Conservation (phyloP, 2,329 filamentous ascomycete genomes). For the Gliomastix tumulicola region DNA sequence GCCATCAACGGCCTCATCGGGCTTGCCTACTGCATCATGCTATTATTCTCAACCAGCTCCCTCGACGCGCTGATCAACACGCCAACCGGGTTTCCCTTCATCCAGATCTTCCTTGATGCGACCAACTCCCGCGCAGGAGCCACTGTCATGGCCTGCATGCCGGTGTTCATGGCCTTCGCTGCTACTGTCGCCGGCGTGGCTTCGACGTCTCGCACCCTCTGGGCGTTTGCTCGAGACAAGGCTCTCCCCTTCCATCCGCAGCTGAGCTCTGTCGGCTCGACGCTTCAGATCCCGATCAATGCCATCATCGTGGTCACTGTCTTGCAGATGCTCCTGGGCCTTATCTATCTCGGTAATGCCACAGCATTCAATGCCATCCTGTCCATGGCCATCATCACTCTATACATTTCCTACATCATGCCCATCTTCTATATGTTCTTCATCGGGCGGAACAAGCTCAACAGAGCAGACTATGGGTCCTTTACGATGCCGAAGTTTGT, state of each 20-base stretch:
- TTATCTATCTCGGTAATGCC: conserved; percentile 32
- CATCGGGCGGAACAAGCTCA: no score
- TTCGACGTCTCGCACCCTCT: conserved; percentile 49
- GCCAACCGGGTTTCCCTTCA: conserved; percentile 48
- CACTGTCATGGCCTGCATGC: conserved; percentile 39
- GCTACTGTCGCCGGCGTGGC: conserved; percentile 47
- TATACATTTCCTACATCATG: no score
- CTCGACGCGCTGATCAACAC: conserved; percentile 30
- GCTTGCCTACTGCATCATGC: conserved; percentile 16
- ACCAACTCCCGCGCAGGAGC: conserved; percentile 39
- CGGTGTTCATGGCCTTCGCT: conserved; percentile 39
- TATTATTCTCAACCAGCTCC: conserved; percentile 32
- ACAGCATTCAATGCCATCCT: conserved; percentile 32
- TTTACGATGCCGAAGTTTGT: no score
- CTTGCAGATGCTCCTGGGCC: conserved; percentile 19
- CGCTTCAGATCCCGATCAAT: conserved; percentile 23
- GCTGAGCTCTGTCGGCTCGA: conserved; percentile 23
- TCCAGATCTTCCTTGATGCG: conserved; percentile 48
- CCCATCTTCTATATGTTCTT: no score
- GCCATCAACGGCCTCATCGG: conserved; percentile 35
- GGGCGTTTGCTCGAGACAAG: conserved; percentile 37
- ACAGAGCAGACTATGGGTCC: no score
- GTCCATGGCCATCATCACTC: no score
- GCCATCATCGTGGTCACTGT: conserved; percentile 14
- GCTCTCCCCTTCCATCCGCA: conserved; percentile 19